Conservation (phyloP, 2,329 filamentous ascomycete species). For the Beauveria australis region DNA sequence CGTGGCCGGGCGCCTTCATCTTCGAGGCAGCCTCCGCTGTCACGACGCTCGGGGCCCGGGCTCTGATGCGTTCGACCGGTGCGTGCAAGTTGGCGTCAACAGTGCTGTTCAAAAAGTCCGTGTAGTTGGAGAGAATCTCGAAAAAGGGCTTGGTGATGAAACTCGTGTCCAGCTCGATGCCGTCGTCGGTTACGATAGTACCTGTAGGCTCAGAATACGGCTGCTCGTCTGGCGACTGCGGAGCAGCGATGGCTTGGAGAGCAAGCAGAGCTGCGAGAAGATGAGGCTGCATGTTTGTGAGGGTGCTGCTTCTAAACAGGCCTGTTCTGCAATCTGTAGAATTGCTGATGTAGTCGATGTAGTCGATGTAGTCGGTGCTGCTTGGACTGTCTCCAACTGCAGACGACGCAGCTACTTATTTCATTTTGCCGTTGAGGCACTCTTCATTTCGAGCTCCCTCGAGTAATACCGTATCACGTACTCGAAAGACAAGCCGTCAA, state of each 20-base stretch:
- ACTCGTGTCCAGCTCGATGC: neutral
- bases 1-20: slow-evolving; percentile 1
- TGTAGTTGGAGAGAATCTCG: neutral
- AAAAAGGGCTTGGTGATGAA: neutral
- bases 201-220: too few species aligned
- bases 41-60: neutral
- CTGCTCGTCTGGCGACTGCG: neutral
- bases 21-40: neutral
- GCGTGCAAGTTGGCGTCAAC: neutral
- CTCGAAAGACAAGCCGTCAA: neutral
- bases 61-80: neutral
- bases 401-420: neutral
- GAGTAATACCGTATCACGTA: neutral
- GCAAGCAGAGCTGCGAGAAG: neutral
- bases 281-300: neutral
- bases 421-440: neutral
- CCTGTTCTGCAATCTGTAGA: neutral
- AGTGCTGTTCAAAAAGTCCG: neutral
- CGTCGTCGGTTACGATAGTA: neutral
- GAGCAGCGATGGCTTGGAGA: neutral
- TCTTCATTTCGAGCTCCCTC: neutral
- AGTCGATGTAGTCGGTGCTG: neutral
- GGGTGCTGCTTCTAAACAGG: neutral
- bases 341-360: neutral
- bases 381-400: neutral